Evolutionary conservation across 140 eudicot genomes (phyloP), one percentile per base, ranked within the genome.

Genomic region (Erigeron philadelphicus): DNA sequence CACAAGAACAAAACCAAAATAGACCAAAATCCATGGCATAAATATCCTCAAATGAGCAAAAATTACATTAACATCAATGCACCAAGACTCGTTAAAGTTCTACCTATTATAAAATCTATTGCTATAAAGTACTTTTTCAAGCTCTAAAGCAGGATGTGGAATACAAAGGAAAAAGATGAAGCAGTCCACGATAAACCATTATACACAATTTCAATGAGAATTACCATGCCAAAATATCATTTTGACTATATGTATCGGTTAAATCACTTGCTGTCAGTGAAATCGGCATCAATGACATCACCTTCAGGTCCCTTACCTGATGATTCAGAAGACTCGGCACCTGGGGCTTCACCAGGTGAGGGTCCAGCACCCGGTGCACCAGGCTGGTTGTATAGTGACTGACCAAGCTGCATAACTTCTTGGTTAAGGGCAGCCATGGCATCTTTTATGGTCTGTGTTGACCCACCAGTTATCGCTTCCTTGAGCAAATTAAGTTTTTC

Each of bases 351-450:
- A 44, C 79, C 82, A 42, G 85, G 70, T 6, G 87, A 45, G 0
- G 97, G 78, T 0, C 85, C 95, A 3, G 84, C 75, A 17, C 79
- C 84, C 1, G 78, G 64, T 46, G 79, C 74, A 50, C 77, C 81
- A 11, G 94, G 95, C 77, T 91, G 97, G 79, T 92, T 81, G 79
- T 91, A 91, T 8, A 91, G 59, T 4, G 97, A 84, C 80, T 91
- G 97, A 0, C 97, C 97, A 7, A 91, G 69, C 76, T 91, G 95
- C 96, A 91, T 86, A 2, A 86, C 95, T 80, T 88, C 97, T 71
- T 88, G 96, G 79, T 91, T 91, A 9, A 91, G 83, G 25, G 95
- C 95, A 38, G 97, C 89, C 85, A 91, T 91, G 11, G 97, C 95
- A 70, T 88, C 97, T 79, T 91, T 91, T 2, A 88, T 88, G 61